Evolutionary conservation across 495 filamentous ascomycete species (phyloP).

Genomic region (Acidomyces sp.): DNA sequence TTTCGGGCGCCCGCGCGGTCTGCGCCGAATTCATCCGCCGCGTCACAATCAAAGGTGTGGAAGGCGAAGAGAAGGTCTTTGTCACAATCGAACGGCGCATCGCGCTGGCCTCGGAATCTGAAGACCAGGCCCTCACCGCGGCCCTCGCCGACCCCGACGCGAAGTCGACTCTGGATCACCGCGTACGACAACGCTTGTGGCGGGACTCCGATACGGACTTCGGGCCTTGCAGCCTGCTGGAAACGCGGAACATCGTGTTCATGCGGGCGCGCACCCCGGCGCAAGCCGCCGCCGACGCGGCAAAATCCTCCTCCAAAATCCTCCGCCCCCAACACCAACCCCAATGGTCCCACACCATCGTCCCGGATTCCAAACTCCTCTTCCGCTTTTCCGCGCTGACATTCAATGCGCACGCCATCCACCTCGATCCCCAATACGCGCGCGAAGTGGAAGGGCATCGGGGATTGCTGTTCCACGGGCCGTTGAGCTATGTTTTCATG

Average conservation of each 20-base stretch:
- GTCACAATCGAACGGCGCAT: slow-evolving; percentile 45
- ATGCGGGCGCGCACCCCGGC: slow-evolving; percentile 34
- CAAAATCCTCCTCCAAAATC: slow-evolving; percentile 9
- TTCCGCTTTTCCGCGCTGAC: slow-evolving; percentile 78
- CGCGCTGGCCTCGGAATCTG: slow-evolving; percentile 13
- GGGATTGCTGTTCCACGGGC: slow-evolving; percentile 71
- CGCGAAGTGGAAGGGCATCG: slow-evolving; percentile 58
- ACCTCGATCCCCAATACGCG: slow-evolving; percentile 63
- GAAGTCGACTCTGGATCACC: slow-evolving; percentile 20
- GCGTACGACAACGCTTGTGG: slow-evolving; percentile 35
- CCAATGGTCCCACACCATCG: slow-evolving; percentile 47
- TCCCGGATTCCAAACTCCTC: slow-evolving; percentile 51
- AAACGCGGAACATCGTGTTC: slow-evolving; percentile 49
- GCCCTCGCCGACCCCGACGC: slow-evolving; percentile 23
- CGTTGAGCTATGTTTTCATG: slow-evolving; percentile 64
- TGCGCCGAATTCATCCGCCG: slow-evolving; percentile 55
- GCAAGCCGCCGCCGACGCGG: slow-evolving; percentile 18
- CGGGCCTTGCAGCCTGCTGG: slow-evolving; percentile 34
- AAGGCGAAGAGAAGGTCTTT: slow-evolving; percentile 46
- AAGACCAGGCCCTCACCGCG: slow-evolving; percentile 29
- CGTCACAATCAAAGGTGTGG: slow-evolving; percentile 42
- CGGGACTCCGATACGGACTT: slow-evolving; percentile 29
- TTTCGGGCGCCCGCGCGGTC: slow-evolving; percentile 40
- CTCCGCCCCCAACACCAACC: slow-evolving; percentile 29
- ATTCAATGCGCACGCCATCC: slow-evolving; percentile 76